Base-by-base conservation (phyloP, 148 eudicot species). In the Talinum fruticosum region DNA sequence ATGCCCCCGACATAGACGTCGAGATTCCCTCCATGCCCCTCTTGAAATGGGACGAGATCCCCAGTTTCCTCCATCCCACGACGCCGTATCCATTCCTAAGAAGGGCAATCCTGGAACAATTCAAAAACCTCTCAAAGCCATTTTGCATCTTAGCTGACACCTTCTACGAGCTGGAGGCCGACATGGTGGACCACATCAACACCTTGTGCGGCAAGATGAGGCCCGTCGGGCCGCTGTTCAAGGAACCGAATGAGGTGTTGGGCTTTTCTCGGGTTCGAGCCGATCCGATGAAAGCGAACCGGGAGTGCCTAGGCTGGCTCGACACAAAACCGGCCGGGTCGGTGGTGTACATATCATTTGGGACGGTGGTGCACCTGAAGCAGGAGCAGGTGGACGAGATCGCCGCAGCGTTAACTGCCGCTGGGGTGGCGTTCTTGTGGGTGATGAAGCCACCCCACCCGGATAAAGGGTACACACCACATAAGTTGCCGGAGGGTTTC, bases 331-430 rank as follows among this genome's bases (percentile, higher is more conserved):
- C 87, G 0, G 78, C 82, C 0, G 51, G 75, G 1, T 85, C 95
- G 0, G 97, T 92, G 8, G 93, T 92, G 61, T 90, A 94, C 76
- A 86, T 94, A 5, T 92, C 95, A 37, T 90, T 88, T 33, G 98
- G 98, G 10, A 94, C 95, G 15, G 74, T 92, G 1, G 94, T 90
- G 21, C 54, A 64, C 26, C 65, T 87, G 84, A 85, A 85, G 62
- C 94, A 92, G 33, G 88, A 92, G 32, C 97, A 94, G 64, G 65
- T 90, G 2, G 78, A 92, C 38, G 97, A 89, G 82, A 85, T 94
- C 2, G 98, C 98, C 0, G 71, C 82, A 8, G 97, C 91, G 45
- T 38, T 94, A 24, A 64, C 84, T 19, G 77, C 75, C 16, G 78
- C 93, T 0, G 89, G 74, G 0, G 84, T 92, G 7, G 47, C 89